Percentiles rank a stretch among this genome's conserved stretches.
phyloP scores from a whole-genome alignment of 768 basidiomycete genomes.

The Agaricus blazei region DNA sequence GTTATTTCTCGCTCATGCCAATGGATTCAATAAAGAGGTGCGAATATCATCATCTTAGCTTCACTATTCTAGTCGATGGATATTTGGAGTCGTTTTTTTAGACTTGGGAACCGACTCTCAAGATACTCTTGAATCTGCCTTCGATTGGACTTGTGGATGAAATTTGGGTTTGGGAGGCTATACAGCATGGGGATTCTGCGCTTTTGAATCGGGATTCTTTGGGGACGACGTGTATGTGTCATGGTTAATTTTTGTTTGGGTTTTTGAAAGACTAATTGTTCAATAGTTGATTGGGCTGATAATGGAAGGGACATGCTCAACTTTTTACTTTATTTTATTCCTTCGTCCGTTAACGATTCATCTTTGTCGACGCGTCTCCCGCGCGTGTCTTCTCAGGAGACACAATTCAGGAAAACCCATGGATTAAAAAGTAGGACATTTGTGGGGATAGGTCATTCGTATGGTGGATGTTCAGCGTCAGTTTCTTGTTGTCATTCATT shows the following conservation, averaged over 20 bases:
- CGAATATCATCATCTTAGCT: slow-evolving; percentile 11
- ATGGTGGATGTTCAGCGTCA: slow-evolving; percentile 75
- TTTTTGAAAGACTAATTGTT: background rate
- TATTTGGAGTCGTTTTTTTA: slow-evolving; percentile 21
- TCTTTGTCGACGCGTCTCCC: slow-evolving; percentile 49
- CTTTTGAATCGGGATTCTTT: slow-evolving; percentile 63
- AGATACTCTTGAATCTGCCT: slow-evolving; percentile 40
- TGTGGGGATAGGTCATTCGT: slow-evolving; percentile 76
- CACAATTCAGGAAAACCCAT: slow-evolving; percentile 31
- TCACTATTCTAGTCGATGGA: background rate
- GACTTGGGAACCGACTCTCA: slow-evolving; percentile 77
- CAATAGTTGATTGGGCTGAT: slow-evolving; percentile 72
- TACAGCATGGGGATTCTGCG: slow-evolving; percentile 83
- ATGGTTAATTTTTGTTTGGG: background rate
- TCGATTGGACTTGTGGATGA: slow-evolving; percentile 42
- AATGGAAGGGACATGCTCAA: slow-evolving; percentile 74
- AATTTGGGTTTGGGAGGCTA: slow-evolving; percentile 82
- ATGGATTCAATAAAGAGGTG: slow-evolving; percentile 87
- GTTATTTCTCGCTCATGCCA: slow-evolving; percentile 76
- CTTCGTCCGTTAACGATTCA: slow-evolving; percentile 28
- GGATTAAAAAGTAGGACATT: slow-evolving; percentile 55
- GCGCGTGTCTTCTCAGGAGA: slow-evolving; percentile 39
- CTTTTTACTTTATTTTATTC: slow-evolving; percentile 67
- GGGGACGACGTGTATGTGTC: background rate
- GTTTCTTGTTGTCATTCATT: slow-evolving; percentile 20